A percentile compares a stretch with the other conserved stretches of the same genome.
phyloP scores from a whole-genome alignment of 192 early-diverging fungal species.

The Umbelopsis isabellina region DNA sequence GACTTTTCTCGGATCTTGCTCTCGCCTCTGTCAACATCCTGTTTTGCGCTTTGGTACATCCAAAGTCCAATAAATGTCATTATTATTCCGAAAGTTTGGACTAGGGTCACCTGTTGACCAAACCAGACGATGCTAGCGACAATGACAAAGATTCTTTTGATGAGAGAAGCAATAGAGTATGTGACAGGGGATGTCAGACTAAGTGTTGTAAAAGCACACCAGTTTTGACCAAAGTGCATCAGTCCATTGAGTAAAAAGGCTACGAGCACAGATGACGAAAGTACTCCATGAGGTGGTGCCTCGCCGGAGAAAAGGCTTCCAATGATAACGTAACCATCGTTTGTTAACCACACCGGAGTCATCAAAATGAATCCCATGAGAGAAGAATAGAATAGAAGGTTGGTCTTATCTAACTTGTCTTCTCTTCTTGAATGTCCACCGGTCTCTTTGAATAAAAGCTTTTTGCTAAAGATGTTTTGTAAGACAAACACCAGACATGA shows the following conservation, averaged over 20 bases:
- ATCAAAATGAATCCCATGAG: constrained; percentile 73
- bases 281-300: not conserved
- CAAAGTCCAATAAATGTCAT: constrained; percentile 85
- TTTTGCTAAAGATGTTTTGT: constrained; percentile 89
- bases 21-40: constrained; percentile 57
- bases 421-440: constrained; percentile 42
- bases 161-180: constrained; percentile 82
- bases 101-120: constrained; percentile 66
- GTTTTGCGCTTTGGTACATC: constrained; percentile 84
- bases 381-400: constrained; percentile 84
- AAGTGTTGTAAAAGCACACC: constrained; percentile 81
- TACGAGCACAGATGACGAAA: constrained; percentile 29
- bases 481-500: constrained; percentile 83
- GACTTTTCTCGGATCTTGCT: constrained; percentile 38
- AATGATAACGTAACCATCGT: constrained; percentile 60
- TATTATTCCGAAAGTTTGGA: constrained; percentile 75
- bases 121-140: constrained; percentile 82
- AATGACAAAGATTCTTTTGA: constrained; percentile 93
- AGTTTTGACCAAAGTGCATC: constrained; percentile 80
- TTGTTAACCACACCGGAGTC: constrained; percentile 80
- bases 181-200: constrained; percentile 81
- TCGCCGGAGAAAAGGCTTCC: not conserved
- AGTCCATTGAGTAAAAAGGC: constrained; percentile 78
- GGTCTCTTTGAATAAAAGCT: constrained; percentile 62
- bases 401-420: constrained; percentile 86